phyloP scores from a whole-genome alignment of 2,329 filamentous ascomycete species.

The Fusarium albosuccineum region DNA sequence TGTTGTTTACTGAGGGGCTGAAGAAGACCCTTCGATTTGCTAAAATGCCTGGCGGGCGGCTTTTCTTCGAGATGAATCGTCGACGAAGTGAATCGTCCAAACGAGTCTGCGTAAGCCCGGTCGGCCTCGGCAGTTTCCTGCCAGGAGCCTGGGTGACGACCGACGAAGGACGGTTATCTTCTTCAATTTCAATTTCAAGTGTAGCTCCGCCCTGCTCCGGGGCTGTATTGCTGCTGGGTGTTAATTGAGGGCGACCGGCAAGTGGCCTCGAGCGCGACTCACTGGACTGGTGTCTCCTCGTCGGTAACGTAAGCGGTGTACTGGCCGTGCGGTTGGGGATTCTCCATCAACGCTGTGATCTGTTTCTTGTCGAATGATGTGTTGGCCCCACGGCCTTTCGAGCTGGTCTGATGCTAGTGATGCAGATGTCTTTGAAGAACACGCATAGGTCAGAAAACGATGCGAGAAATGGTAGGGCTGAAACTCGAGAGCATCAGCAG shows the following conservation, averaged over 20 bases:
- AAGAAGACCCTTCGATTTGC: neutral
- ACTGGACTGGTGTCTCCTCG: neutral
- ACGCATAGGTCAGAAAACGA: neutral
- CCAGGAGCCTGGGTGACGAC: neutral
- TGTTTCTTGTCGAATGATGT: too few relatives aligned
- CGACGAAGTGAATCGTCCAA: neutral
- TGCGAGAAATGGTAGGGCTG: neutral
- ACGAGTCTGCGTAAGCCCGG: too few relatives aligned
- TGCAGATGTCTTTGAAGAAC: neutral
- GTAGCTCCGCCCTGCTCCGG: slow-evolving; percentile 1
- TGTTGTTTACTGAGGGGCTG: neutral
- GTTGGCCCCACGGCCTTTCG: neutral
- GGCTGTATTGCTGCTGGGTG: neutral
- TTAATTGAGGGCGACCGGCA: neutral
- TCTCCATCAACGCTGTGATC: too few relatives aligned
- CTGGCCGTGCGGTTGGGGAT: too few relatives aligned
- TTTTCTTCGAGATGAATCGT: neutral
- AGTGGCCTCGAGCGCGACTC: neutral
- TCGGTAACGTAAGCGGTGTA: neutral
- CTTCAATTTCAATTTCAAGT: neutral
- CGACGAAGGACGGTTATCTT: neutral
- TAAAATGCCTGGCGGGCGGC: neutral
- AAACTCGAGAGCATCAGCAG: too few relatives aligned
- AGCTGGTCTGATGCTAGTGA: neutral
- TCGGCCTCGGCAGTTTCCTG: neutral